These are phyloP conservation scores for Botrytis medusae DNA, from an alignment of 2,329 filamentous ascomycete species.

Conservation along the genomic window DNA sequence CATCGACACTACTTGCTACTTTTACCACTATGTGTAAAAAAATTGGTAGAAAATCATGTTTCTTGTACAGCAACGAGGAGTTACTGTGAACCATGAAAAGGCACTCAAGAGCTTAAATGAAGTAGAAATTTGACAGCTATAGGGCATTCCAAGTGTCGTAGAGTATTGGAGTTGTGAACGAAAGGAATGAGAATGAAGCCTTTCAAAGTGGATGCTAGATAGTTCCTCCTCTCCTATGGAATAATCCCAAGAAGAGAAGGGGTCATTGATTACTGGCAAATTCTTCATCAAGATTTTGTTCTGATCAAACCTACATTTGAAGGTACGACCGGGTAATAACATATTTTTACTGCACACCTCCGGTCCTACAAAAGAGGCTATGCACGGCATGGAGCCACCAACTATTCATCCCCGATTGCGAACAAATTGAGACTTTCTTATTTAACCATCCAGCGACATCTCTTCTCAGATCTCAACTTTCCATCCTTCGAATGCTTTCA, in stretches of 20 bases:
- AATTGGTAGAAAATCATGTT: neutral
- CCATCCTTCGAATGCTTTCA: neutral
- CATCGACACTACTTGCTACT: neutral
- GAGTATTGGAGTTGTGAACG: neutral
- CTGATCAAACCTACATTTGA: neutral
- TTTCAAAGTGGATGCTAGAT: neutral
- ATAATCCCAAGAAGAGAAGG: neutral
- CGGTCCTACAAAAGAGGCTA: neutral
- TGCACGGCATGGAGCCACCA: neutral
- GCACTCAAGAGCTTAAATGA: neutral
- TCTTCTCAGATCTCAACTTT: neutral
- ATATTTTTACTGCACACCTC: neutral
- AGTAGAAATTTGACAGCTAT: too few species aligned
- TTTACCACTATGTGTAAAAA: neutral
- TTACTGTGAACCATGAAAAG: too few species aligned
- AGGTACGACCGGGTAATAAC: neutral
- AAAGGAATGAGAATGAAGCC: neutral
- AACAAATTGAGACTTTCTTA: neutral
- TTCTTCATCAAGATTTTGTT: neutral
- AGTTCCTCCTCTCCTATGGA: neutral
- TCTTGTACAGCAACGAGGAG: neutral
- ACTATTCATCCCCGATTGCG: neutral
- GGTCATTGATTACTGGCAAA: neutral
- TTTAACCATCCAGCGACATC: neutral
- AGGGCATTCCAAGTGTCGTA: neutral